phyloP scores from a whole-genome alignment of 768 basidiomycete species.

The Xerocomus potaroensis region DNA sequence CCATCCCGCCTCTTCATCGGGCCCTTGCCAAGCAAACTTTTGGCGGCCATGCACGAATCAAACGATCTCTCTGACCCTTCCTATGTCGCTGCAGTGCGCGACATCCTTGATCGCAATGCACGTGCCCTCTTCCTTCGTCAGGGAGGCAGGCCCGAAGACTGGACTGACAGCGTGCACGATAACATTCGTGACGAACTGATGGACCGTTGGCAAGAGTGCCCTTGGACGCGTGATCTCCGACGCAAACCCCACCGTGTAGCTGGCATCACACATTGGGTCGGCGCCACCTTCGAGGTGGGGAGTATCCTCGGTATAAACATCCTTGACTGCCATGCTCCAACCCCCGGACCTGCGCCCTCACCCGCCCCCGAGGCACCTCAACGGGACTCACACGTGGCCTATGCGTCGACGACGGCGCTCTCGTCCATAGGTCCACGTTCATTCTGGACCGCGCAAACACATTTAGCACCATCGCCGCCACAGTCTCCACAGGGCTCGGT shows the following conservation, averaged over 20 bases:
- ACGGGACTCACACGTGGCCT: slow-evolving; percentile 1
- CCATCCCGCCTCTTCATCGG: slow-evolving; percentile 61
- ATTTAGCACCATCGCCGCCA: slow-evolving; percentile 11
- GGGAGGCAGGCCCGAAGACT: slow-evolving; percentile 64
- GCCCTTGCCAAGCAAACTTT: slow-evolving; percentile 64
- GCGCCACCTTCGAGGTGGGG: slow-evolving; percentile 74
- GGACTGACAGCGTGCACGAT: slow-evolving; percentile 54
- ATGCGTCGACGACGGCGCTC: slow-evolving; percentile 19
- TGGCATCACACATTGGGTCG: slow-evolving; percentile 52
- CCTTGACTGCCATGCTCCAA: slow-evolving; percentile 30
- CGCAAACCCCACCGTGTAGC: slow-evolving; percentile 13
- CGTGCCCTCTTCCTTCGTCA: slow-evolving; percentile 57
- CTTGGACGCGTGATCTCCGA: slow-evolving; percentile 53
- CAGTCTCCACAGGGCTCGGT: slow-evolving; percentile 4
- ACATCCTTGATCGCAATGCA: slow-evolving; percentile 53
- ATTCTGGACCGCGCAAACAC: slow-evolving; percentile 20
- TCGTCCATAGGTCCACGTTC: slow-evolving; percentile 22
- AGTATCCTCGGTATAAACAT: slow-evolving; percentile 68
- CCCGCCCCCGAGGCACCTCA: slow-evolving; percentile 2
- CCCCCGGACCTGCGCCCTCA: neutral
- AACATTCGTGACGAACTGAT: slow-evolving; percentile 54
- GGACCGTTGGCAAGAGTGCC: slow-evolving; percentile 58
- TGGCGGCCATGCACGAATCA: slow-evolving; percentile 37
- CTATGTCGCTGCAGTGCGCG: slow-evolving; percentile 30
- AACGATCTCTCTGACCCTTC: slow-evolving; percentile 32